phyloP scores from a whole-genome alignment of 208 protist species.

The Vickermania spadyakhi region DNA sequence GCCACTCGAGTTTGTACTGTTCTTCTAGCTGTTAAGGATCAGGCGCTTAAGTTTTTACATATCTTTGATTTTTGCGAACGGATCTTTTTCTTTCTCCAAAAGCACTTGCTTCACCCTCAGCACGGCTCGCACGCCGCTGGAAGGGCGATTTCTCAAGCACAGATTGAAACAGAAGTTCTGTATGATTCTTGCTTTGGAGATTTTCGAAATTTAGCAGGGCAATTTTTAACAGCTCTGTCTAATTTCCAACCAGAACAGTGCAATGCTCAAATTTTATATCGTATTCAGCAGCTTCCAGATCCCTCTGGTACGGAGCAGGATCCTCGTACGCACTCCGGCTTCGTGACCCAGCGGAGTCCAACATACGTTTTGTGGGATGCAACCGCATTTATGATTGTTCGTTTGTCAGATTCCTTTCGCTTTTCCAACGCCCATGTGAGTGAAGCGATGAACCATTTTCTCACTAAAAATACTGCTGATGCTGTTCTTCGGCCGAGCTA shows the following conservation, averaged over 20 bases:
- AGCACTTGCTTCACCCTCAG: constrained; percentile 53
- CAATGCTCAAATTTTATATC: constrained; percentile 35
- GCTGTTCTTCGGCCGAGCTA: constrained; percentile 70
- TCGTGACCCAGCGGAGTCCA: constrained; percentile 57
- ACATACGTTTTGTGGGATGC: constrained; percentile 69
- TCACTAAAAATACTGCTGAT: constrained; percentile 32
- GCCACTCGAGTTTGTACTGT: constrained; percentile 27
- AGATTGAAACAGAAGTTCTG: constrained; percentile 39
- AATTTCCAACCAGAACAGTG: constrained; percentile 25
- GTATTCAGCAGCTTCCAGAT: constrained; percentile 33
- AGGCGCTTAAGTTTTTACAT: constrained; percentile 12
- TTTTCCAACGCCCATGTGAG: constrained; percentile 26
- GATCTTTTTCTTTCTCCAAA: constrained; percentile 31
- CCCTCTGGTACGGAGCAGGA: constrained; percentile 36
- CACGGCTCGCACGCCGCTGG: constrained; percentile 28
- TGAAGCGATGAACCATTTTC: constrained; percentile 33
- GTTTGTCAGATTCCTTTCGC: constrained; percentile 50
- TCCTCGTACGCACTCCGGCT: constrained; percentile 41
- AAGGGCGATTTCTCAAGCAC: constrained; percentile 34
- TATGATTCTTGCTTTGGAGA: constrained; percentile 53
- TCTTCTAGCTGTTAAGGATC: constrained; percentile 29
- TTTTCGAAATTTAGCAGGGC: constrained; percentile 34
- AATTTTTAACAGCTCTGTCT: constrained; percentile 32
- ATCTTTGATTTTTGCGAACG: constrained; percentile 18
- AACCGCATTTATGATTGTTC: constrained; percentile 57